phyloP scores from a whole-genome alignment of 129 eudicot genomes.

The Glebionis coronaria region DNA sequence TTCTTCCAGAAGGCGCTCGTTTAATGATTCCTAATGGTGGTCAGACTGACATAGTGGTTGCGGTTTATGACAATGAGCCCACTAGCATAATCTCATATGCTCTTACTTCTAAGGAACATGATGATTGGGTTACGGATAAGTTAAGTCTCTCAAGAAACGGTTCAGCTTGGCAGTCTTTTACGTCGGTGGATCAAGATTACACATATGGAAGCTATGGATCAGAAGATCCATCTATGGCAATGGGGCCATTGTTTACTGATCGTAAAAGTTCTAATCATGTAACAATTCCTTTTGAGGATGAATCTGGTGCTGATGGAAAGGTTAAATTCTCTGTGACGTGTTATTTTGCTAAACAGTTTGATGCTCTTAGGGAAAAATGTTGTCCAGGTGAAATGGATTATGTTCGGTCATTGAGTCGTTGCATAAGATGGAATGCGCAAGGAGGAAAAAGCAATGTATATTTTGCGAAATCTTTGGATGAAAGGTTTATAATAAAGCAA shows the following conservation, averaged over 20 bases:
- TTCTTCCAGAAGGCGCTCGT: slow-evolving; percentile 72
- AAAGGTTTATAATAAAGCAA: slow-evolving; percentile 84
- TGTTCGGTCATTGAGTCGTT: slow-evolving; percentile 82
- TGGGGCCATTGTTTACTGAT: slow-evolving; percentile 38
- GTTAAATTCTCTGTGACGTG: slow-evolving; percentile 81
- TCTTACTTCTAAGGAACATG: slow-evolving; percentile 63
- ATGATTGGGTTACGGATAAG: slow-evolving; percentile 59
- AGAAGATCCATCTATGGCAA: slow-evolving; percentile 55
- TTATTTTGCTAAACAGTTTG: slow-evolving; percentile 79
- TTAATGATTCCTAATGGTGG: slow-evolving; percentile 56
- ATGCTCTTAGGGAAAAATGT: slow-evolving; percentile 61
- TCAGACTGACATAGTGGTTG: slow-evolving; percentile 46
- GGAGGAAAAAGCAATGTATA: slow-evolving; percentile 97
- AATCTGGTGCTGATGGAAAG: slow-evolving; percentile 54
- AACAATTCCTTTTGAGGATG: slow-evolving; percentile 74
- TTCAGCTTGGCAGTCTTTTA: slow-evolving; percentile 73
- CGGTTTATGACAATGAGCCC: slow-evolving; percentile 90
- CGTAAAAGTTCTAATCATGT: slow-evolving; percentile 69
- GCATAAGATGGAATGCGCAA: slow-evolving; percentile 94
- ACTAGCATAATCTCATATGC: slow-evolving; percentile 87
- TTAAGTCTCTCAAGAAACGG: slow-evolving; percentile 28
- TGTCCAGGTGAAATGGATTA: slow-evolving; percentile 67
- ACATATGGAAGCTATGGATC: slow-evolving; percentile 60
- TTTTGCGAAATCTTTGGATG: slow-evolving; percentile 90
- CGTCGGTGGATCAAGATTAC: slow-evolving; percentile 71